These are phyloP conservation scores for Phytophthora citricola DNA, from an alignment of 352 stramenopile genomes.

Conservation along the genomic window DNA sequence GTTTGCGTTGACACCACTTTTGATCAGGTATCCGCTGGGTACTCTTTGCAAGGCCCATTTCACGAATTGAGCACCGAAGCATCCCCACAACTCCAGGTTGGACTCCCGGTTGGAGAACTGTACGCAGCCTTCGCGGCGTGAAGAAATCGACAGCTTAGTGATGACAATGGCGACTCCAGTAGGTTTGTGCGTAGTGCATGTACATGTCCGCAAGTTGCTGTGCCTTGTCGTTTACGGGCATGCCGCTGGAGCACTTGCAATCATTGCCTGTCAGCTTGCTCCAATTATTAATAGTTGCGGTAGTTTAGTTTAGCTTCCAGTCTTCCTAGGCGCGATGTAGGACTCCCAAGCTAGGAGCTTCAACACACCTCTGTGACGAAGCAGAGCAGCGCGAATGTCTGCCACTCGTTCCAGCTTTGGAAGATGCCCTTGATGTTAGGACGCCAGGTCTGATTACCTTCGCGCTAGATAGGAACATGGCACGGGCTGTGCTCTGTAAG, in stretches of 20 bases:
- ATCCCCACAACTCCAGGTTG: not conserved
- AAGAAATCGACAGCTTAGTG: too few relatives aligned
- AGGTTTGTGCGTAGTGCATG: too few relatives aligned
- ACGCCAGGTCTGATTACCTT: constrained; percentile 11
- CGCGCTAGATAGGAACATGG: not conserved
- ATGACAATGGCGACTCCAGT: too few relatives aligned
- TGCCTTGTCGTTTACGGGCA: too few relatives aligned
- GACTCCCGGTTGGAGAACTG: not conserved
- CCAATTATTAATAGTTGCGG: too few relatives aligned
- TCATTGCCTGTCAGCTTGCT: too few relatives aligned
- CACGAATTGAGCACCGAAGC: not conserved
- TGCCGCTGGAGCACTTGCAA: too few relatives aligned
- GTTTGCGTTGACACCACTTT: constrained; percentile 17
- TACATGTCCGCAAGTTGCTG: too few relatives aligned
- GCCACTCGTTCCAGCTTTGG: not conserved
- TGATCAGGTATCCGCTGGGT: constrained; percentile 7
- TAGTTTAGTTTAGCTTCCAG: too few relatives aligned
- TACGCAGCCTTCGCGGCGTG: not conserved
- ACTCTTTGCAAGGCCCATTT: constrained; percentile 7
- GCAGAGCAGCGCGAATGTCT: not conserved
- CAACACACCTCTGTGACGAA: too few relatives aligned
- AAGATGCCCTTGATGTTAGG: not conserved
- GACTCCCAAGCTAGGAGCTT: too few relatives aligned
- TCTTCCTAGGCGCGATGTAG: too few relatives aligned
- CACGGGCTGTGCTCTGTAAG: constrained; percentile 7